These are phyloP conservation scores for Backusella tuberculispora DNA, from an alignment of 192 early-diverging fungal species.

Conservation along the genomic window DNA sequence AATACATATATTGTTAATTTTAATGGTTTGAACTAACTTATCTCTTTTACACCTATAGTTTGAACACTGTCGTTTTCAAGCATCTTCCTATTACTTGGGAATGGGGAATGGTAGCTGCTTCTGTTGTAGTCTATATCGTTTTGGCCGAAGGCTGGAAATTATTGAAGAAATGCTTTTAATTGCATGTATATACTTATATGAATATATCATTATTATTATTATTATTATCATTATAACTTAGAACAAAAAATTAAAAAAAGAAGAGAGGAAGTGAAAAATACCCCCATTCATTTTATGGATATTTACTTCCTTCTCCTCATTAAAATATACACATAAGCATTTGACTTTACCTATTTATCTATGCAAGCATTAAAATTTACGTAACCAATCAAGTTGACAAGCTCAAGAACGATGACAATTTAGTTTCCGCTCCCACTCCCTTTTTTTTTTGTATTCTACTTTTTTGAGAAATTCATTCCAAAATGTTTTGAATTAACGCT, in stretches of 20 bases:
- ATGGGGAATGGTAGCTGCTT: slow-evolving; percentile 69
- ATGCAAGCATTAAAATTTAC: neutral
- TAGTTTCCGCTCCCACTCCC: too few species aligned
- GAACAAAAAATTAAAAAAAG: neutral
- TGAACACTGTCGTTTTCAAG: slow-evolving; percentile 66
- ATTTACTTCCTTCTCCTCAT: neutral
- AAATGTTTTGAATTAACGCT: too few species aligned
- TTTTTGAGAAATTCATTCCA: too few species aligned
- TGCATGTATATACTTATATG: neutral
- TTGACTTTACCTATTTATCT: neutral
- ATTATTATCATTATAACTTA: neutral
- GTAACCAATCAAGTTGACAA: neutral
- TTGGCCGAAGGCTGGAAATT: slow-evolving; percentile 67
- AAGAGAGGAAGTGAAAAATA: slow-evolving; percentile 3
- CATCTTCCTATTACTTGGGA: slow-evolving; percentile 70
- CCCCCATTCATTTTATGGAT: slow-evolving; percentile 8
- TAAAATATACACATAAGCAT: neutral
- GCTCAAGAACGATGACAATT: too few species aligned
- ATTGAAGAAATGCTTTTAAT: slow-evolving; percentile 4
- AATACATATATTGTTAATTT: neutral
- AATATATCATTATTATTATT: neutral
- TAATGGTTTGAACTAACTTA: neutral
- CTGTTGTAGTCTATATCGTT: slow-evolving; percentile 63
- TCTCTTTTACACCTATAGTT: neutral
- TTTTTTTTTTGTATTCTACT: too few species aligned